Conservation (phyloP, 495 filamentous ascomycete genomes). For the Opeltia flavorubescens region DNA sequence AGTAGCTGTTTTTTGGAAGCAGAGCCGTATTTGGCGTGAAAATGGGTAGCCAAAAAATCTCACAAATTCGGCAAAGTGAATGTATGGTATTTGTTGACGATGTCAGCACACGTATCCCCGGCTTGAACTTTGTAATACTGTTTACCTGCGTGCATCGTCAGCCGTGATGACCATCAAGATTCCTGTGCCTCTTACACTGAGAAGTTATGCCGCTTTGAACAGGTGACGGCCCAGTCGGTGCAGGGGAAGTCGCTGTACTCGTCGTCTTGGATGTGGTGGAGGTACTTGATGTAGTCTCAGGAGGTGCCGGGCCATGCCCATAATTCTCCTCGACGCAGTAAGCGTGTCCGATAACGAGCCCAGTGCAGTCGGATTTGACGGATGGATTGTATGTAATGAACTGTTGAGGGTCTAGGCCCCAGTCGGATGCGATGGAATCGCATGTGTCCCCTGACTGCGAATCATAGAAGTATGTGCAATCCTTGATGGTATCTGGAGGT, state of each 20-base stretch:
- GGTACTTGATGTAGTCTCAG: neutral
- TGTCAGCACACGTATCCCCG: constrained; percentile 11
- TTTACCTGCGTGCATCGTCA: neutral
- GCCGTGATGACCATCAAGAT: neutral
- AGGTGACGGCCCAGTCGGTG: constrained; percentile 2
- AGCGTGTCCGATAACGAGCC: neutral
- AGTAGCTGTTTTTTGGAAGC: neutral
- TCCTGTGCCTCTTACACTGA: constrained; percentile 2
- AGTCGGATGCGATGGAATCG: constrained; percentile 9
- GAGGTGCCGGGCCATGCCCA: constrained; percentile 1
- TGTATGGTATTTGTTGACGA: constrained; percentile 8
- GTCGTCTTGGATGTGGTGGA: neutral
- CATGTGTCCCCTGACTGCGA: constrained; percentile 16
- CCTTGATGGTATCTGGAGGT: constrained; percentile 10
- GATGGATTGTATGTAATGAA: constrained; percentile 16
- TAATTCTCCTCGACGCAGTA: constrained; percentile 5
- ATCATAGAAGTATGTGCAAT: constrained; percentile 17
- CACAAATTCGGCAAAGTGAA: constrained; percentile 12
- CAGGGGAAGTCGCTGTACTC: neutral
- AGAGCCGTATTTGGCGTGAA: neutral
- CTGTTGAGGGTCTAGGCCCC: constrained; percentile 13
- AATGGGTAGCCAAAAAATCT: neutral
- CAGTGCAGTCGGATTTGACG: constrained; percentile 7
- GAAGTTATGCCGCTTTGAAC: constrained; percentile 5
- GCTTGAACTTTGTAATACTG: constrained; percentile 6